Percentiles rank a stretch among this genome's conserved stretches.
phyloP scores from a whole-genome alignment of 495 filamentous ascomycete genomes.

The Hyaloscypha variabilis region DNA sequence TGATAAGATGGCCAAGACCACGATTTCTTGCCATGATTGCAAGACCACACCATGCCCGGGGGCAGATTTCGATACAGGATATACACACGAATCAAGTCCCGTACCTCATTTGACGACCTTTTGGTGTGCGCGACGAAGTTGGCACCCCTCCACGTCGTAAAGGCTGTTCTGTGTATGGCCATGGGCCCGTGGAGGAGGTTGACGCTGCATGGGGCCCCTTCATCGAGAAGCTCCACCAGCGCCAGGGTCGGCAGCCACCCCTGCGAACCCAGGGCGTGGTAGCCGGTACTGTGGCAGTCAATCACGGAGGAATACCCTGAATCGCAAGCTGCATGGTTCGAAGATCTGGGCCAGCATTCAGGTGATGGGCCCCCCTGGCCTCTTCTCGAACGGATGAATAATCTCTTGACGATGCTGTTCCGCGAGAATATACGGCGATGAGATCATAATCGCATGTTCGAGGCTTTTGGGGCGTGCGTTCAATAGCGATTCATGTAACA shows the following conservation, averaged over 20 bases:
- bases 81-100: not conserved
- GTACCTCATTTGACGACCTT: not conserved
- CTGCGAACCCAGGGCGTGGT: conserved; percentile 16
- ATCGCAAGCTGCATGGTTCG: not conserved
- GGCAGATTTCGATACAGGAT: not conserved
- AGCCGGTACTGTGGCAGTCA: conserved; percentile 21
- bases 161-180: not conserved
- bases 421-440: not conserved
- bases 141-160: not conserved
- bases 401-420: conserved; percentile 7
- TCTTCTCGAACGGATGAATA: conserved; percentile 19
- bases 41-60: not conserved
- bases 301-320: conserved; percentile 18
- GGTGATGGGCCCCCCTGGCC: not conserved
- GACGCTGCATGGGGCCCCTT: not conserved
- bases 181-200: not conserved
- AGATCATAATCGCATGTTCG: not conserved
- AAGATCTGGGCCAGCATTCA: conserved; percentile 8
- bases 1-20: not conserved
- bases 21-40: not conserved
- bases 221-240: not conserved
- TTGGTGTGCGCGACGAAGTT: not conserved
- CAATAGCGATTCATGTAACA: no score
- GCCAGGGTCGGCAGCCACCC: not conserved
- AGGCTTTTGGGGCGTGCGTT: no score